Percentiles rank a stretch among this genome's conserved stretches.
These are phyloP conservation scores for Colletotrichum karsti DNA, from an alignment of 2,329 filamentous ascomycete genomes.

Conservation along the genomic window DNA sequence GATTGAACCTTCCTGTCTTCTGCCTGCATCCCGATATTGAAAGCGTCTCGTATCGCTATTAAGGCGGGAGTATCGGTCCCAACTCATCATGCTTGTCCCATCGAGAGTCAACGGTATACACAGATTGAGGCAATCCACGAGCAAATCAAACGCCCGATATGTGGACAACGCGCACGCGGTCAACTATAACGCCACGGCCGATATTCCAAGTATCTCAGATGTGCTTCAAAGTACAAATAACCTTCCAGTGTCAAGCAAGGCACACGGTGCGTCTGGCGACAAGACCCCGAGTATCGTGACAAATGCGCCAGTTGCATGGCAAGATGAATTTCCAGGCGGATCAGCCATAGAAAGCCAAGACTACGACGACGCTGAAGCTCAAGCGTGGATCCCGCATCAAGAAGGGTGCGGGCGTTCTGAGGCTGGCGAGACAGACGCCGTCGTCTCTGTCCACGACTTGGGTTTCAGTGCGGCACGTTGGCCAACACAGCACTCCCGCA, in stretches of 20 bases:
- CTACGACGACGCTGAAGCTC: not conserved
- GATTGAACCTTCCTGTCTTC: not conserved
- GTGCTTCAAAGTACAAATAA: not conserved
- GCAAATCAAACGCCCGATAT: not conserved
- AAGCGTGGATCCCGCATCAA: not conserved
- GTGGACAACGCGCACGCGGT: not conserved
- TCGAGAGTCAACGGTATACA: not conserved
- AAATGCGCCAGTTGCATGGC: not conserved
- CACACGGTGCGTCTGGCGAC: not conserved
- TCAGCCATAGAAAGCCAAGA: not conserved
- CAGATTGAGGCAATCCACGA: not conserved
- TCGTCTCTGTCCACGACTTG: not conserved
- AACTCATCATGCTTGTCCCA: not conserved
- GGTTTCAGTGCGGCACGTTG: not conserved
- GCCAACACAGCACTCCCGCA: not conserved
- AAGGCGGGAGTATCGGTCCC: not conserved
- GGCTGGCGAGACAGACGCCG: not conserved
- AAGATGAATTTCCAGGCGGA: not conserved
- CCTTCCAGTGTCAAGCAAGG: not conserved
- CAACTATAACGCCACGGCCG: not conserved
- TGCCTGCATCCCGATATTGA: not conserved
- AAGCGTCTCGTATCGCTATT: not conserved
- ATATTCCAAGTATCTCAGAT: not conserved
- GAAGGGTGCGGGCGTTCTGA: not conserved
- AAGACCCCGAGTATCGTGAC: not conserved